These are phyloP conservation scores for Ampelomyces quisqualis DNA, from an alignment of 2,329 filamentous ascomycete species.

Conservation along the genomic window DNA sequence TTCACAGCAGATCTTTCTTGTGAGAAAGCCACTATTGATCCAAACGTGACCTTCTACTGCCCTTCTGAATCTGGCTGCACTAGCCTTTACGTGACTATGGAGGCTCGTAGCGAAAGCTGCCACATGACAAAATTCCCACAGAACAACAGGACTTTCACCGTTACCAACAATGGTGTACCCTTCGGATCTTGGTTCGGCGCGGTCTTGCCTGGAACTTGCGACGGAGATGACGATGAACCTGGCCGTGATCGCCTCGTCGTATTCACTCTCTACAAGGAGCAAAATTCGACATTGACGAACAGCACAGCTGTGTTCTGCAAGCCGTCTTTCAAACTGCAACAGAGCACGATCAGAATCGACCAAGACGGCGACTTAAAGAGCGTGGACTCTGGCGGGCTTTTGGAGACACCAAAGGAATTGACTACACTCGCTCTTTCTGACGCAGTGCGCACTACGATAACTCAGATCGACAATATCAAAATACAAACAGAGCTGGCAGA, in stretches of 20 bases:
- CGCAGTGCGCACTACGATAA: background rate
- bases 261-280: background rate
- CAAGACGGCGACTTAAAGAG: background rate
- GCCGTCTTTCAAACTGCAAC: slow-evolving; percentile 1
- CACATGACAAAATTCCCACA: background rate
- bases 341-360: background rate
- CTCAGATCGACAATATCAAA: background rate
- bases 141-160: background rate
- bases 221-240: background rate
- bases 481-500: background rate
- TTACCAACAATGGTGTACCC: background rate
- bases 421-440: background rate
- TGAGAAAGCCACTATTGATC: background rate
- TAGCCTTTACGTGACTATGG: background rate
- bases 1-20: slow-evolving; percentile 1
- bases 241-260: background rate
- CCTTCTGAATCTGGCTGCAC: background rate
- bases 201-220: background rate
- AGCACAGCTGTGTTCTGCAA: slow-evolving; percentile 6
- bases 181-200: background rate
- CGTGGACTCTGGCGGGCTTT: background rate
- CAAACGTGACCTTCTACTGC: background rate
- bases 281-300: background rate
- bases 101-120: background rate
- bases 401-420: background rate